Evolutionary conservation across 176 grass and related monocot genomes (phyloP).

Genomic region (Cocos nucifera): DNA sequence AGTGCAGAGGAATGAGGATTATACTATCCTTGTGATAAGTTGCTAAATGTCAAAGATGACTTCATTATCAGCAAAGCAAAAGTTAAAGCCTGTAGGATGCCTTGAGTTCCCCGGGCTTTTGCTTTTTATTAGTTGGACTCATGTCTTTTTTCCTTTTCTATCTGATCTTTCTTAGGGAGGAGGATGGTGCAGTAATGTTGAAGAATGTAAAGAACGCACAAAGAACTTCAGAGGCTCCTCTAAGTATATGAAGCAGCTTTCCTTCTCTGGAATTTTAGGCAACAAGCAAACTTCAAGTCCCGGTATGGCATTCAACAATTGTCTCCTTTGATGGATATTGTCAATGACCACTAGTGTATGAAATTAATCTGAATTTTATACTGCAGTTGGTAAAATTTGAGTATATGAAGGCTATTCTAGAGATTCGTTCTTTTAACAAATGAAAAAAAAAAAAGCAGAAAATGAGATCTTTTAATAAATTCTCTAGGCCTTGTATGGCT

Average conservation of each 20-base stretch:
- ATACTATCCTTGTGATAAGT: too few species aligned
- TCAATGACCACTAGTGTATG: background rate
- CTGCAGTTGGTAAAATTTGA: too few species aligned
- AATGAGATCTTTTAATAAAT: too few species aligned
- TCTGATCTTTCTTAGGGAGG: constrained; percentile 42
- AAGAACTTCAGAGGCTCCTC: constrained; percentile 68
- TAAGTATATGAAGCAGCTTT: constrained; percentile 63
- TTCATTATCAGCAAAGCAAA: too few species aligned
- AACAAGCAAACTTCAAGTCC: constrained; percentile 47
- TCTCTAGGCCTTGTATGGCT: too few species aligned
- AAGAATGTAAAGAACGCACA: constrained; percentile 54
- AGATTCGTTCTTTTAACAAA: too few species aligned
- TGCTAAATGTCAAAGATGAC: too few species aligned
- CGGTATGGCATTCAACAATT: constrained; percentile 24
- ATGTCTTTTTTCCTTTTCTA: background rate
- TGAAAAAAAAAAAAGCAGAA: too few species aligned
- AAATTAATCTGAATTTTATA: constrained; percentile 9
- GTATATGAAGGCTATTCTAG: too few species aligned
- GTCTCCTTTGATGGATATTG: background rate
- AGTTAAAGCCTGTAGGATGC: too few species aligned
- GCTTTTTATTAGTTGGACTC: background rate
- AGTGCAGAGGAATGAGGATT: too few species aligned
- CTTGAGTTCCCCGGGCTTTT: background rate
- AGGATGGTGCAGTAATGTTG: constrained; percentile 74
- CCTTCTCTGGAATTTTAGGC: constrained; percentile 81